Evolutionary conservation across 2,329 filamentous ascomycete species (phyloP).

Genomic region (Venturia asperata): DNA sequence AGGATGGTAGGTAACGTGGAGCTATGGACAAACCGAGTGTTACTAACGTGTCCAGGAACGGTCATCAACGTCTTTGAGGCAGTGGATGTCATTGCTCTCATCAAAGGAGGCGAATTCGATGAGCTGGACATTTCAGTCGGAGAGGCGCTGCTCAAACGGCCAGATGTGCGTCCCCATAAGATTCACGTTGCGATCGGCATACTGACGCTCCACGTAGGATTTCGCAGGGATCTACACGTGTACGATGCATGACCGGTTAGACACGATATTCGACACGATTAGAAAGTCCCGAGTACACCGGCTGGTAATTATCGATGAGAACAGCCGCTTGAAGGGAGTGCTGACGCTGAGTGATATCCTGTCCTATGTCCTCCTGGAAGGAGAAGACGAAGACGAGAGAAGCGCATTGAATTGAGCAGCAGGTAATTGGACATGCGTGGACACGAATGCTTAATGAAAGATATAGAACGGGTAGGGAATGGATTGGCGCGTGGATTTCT

Average conservation of each 20-base stretch:
- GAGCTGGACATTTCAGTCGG: slow-evolving; percentile 81
- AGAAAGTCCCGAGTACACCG: slow-evolving; percentile 91
- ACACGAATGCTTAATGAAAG: neutral
- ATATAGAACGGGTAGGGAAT: neutral
- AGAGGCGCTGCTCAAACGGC: slow-evolving; percentile 77
- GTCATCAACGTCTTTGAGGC: slow-evolving; percentile 97
- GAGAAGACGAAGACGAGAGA: slow-evolving; percentile 51
- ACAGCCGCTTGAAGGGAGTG: slow-evolving; percentile 76
- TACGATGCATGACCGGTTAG: slow-evolving; percentile 80
- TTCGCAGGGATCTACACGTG: slow-evolving; percentile 97
- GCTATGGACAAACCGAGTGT: neutral
- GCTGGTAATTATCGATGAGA: slow-evolving; percentile 85
- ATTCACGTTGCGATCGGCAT: neutral
- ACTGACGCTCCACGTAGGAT: slow-evolving; percentile 46
- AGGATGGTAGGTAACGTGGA: slow-evolving; percentile 46
- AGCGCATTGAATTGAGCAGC: slow-evolving; percentile 17
- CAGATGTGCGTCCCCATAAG: slow-evolving; percentile 51
- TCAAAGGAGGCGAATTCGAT: slow-evolving; percentile 89
- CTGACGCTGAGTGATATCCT: slow-evolving; percentile 94
- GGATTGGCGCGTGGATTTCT: neutral
- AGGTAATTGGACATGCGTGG: slow-evolving; percentile 2
- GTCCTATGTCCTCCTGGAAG: slow-evolving; percentile 82
- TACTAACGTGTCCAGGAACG: slow-evolving; percentile 40
- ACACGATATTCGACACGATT: slow-evolving; percentile 94
- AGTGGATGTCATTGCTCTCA: slow-evolving; percentile 91